Evolutionary conservation across 2,329 filamentous ascomycete species (phyloP), one percentile per base, ranked within the genome.

Genomic region (Proliferodiscus dingleyae): DNA sequence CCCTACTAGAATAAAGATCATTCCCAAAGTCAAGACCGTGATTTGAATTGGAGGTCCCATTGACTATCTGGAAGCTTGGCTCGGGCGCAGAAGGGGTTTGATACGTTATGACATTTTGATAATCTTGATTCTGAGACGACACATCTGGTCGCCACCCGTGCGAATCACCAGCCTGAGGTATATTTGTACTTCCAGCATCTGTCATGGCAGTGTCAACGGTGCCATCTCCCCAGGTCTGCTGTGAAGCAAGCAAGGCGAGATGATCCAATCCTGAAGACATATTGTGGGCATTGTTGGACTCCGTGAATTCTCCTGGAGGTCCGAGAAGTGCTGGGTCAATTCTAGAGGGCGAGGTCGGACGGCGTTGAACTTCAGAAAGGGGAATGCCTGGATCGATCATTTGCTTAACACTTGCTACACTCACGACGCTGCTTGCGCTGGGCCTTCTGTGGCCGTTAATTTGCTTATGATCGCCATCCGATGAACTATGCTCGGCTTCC

Each of bases 241-340:
- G 50, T 23, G 52, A 53, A 32, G 54, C 54, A 23, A 56, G 47
- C 7, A 50, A 41, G 13, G 54, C 54, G 8, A 56, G 47, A 39
- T 53, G 52, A 32, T 57, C 53, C 37, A 57, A 37, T 28, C 54
- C 54, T 18, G 51, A 55, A 22, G 55, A 48, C 34, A 52, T 41
- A 2, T 46, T 30, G 41, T 55, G 47, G 26, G 55, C 44, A 13
- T 39, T 29, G 16, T 33, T 43, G n/a, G 43, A 43, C 32, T 49
- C 45, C 21, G 41, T 33, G 44, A 52, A 49, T 16, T 47, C 45
- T 37, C 38, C 41, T 18, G 45, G 41, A 28, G 42, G 41, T 13
- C 39, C 39, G 23, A 55, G 44, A 10, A 58, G 32, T 4, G 54
- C 49, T n/a, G 53, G 53, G 32, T 56, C 54, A 39, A 55, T 56